A percentile compares a stretch with the other conserved stretches of the same genome.
phyloP scores from a whole-genome alignment of 2,329 filamentous ascomycete species.

The Whalleya microplaca region DNA sequence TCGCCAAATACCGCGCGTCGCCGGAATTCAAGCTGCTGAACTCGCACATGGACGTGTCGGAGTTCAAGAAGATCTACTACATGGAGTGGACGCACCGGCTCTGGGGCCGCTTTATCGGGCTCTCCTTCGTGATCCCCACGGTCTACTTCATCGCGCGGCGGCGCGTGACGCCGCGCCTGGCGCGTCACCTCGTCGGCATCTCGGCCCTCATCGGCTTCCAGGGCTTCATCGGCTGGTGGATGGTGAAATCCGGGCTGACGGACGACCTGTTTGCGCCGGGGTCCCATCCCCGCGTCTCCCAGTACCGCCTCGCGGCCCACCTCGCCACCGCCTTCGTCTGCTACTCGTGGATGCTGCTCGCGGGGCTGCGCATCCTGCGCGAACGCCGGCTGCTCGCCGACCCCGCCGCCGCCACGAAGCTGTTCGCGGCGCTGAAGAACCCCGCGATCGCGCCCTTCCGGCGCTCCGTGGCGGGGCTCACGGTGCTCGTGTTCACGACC shows the following conservation, averaged over 20 bases:
- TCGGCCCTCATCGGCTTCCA: slow-evolving; percentile 91
- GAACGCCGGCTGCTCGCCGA: slow-evolving; percentile 72
- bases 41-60: slow-evolving; percentile 85
- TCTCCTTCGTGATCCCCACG: slow-evolving; percentile 87
- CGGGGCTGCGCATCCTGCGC: slow-evolving; percentile 82
- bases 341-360: slow-evolving; percentile 93
- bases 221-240: slow-evolving; percentile 97
- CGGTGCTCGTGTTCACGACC: slow-evolving; percentile 80
- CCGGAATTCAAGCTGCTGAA: slow-evolving; percentile 94
- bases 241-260: slow-evolving; percentile 95
- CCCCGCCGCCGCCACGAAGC: slow-evolving; percentile 63
- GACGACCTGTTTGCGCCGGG: slow-evolving; percentile 94
- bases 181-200: slow-evolving; percentile 78
- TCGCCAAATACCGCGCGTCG: slow-evolving; percentile 87
- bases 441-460: slow-evolving; percentile 76
- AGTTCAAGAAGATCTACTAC: slow-evolving; percentile 99
- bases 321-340: slow-evolving; percentile 88
- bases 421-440: slow-evolving; percentile 64
- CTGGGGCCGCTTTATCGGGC: slow-evolving; percentile 89
- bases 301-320: slow-evolving; percentile 91
- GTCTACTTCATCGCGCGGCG: slow-evolving; percentile 84
- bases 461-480: slow-evolving; percentile 70
- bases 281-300: slow-evolving; percentile 87
- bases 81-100: slow-evolving; percentile 98
- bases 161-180: slow-evolving; percentile 78